Conservation (phyloP, 179 eudicot genomes). For the Gypsophila paniculata region DNA sequence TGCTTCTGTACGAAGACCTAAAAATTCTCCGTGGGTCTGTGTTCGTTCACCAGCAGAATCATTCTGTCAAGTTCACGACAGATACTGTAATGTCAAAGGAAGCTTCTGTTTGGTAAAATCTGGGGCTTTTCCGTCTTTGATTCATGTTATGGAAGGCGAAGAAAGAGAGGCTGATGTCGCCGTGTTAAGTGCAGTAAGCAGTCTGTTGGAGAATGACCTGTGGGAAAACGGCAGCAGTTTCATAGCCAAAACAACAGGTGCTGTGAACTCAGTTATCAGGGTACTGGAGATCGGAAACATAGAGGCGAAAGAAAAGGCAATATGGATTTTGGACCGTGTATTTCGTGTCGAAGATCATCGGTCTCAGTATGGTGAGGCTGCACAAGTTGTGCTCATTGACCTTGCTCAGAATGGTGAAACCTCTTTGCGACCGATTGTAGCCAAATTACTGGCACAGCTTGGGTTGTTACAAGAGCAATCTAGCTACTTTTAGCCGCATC, state of each 20-base stretch:
- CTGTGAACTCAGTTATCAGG: slow-evolving; percentile 44
- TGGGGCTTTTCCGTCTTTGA: slow-evolving; percentile 50
- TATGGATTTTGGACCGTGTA: slow-evolving; percentile 74
- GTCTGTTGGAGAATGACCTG: slow-evolving; percentile 55
- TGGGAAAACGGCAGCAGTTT: slow-evolving; percentile 66
- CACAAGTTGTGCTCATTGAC: slow-evolving; percentile 62
- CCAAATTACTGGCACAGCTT: slow-evolving; percentile 77
- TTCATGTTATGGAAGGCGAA: slow-evolving; percentile 44
- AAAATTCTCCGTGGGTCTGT: slow-evolving; percentile 53
- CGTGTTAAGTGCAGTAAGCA: slow-evolving; percentile 46
- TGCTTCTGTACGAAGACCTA: slow-evolving; percentile 32
- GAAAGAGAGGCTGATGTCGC: slow-evolving; percentile 79
- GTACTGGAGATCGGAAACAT: slow-evolving; percentile 50
- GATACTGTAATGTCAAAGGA: slow-evolving; percentile 47
- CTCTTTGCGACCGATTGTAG: slow-evolving; percentile 46
- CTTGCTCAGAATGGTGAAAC: slow-evolving; percentile 68
- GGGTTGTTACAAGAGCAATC: slow-evolving; percentile 80
- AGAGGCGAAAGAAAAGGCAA: slow-evolving; percentile 60
- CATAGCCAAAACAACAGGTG: slow-evolving; percentile 41
- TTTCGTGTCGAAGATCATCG: slow-evolving; percentile 50
- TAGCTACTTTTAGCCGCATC: slow-evolving; percentile 57
- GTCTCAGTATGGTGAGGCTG: slow-evolving; percentile 53
- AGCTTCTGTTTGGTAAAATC: slow-evolving; percentile 76
- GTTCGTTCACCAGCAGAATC: slow-evolving; percentile 39
- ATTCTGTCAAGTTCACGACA: slow-evolving; percentile 57